These are phyloP conservation scores for Psilocybe sp. DNA, from an alignment of 768 basidiomycete genomes.

Conservation along the genomic window DNA sequence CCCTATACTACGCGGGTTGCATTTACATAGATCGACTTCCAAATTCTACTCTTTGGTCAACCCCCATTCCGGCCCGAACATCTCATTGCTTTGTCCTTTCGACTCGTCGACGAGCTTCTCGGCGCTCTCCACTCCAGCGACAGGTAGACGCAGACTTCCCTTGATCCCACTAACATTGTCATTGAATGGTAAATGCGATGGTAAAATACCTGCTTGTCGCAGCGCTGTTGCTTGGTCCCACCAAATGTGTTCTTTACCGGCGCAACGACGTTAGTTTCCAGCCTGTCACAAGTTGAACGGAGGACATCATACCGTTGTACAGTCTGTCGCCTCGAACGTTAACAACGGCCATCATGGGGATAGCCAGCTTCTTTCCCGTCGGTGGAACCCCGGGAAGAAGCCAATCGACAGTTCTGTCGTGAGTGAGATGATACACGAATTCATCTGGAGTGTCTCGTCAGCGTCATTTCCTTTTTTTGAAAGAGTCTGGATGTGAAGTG, in stretches of 20 bases:
- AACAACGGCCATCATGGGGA: slow-evolving; percentile 57
- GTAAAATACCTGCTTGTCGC: slow-evolving; percentile 33
- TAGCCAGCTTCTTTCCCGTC: slow-evolving; percentile 42
- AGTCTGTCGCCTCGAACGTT: slow-evolving; percentile 42
- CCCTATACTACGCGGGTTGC: too few species aligned
- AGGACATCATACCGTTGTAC: slow-evolving; percentile 26
- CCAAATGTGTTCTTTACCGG: slow-evolving; percentile 39
- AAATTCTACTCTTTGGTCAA: slow-evolving; percentile 8
- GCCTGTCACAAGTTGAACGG: not conserved
- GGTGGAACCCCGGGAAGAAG: slow-evolving; percentile 53
- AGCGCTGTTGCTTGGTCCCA: slow-evolving; percentile 42
- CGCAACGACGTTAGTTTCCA: not conserved
- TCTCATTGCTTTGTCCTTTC: slow-evolving; percentile 34
- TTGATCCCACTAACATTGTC: slow-evolving; percentile 7
- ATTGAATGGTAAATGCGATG: slow-evolving; percentile 27
- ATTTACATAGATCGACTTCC: too few species aligned
- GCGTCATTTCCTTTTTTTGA: not conserved
- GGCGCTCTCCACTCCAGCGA: slow-evolving; percentile 34
- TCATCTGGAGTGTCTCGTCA: slow-evolving; percentile 35
- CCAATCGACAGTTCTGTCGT: slow-evolving; percentile 43
- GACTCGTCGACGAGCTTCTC: slow-evolving; percentile 34
- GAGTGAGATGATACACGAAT: slow-evolving; percentile 46
- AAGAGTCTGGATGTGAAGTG: not conserved
- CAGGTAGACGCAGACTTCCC: slow-evolving; percentile 29
- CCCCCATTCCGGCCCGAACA: slow-evolving; percentile 35